phyloP scores from a whole-genome alignment of 2,329 filamentous ascomycete genomes.

The Hirsutella thompsonii region DNA sequence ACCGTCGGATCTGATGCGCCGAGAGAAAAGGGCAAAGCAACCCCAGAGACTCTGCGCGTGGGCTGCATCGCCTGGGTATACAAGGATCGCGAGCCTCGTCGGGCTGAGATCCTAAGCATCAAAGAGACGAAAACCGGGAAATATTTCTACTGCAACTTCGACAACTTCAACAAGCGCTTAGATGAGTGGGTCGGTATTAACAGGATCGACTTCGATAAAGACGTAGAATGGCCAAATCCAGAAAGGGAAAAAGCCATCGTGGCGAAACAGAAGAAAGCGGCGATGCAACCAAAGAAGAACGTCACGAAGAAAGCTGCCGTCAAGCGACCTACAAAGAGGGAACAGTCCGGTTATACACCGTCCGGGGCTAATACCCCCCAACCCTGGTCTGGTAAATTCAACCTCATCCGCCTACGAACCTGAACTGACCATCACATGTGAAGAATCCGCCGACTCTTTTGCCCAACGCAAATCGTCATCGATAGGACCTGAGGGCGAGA shows the following conservation, averaged over 20 bases:
- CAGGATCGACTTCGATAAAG: conserved; percentile 74
- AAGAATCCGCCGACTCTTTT: conserved; percentile 36
- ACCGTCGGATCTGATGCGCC: conserved; percentile 44
- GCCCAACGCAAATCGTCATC: conserved; percentile 29
- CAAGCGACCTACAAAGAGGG: conserved; percentile 42
- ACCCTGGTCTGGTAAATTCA: conserved; percentile 30
- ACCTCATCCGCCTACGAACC: background rate
- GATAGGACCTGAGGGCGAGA: conserved; percentile 27
- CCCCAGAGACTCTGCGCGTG: conserved; percentile 60
- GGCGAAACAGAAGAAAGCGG: conserved; percentile 57
- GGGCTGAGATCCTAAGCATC: conserved; percentile 94
- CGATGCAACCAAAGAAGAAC: conserved; percentile 41
- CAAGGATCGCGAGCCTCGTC: conserved; percentile 71
- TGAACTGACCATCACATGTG: background rate
- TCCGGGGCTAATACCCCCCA: conserved; percentile 42
- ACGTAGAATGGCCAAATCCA: conserved; percentile 92
- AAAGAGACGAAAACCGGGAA: conserved; percentile 78
- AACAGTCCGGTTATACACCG: conserved; percentile 38
- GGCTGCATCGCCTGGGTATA: conserved; percentile 49
- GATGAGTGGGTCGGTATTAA: conserved; percentile 78
- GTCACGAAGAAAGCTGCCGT: no score
- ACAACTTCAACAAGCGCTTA: conserved; percentile 86
- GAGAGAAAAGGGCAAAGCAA: conserved; percentile 67
- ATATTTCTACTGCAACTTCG: conserved; percentile 93
- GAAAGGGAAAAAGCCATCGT: conserved; percentile 75